phyloP scores from a whole-genome alignment of 179 eudicot species.

The Silene vulgaris region DNA sequence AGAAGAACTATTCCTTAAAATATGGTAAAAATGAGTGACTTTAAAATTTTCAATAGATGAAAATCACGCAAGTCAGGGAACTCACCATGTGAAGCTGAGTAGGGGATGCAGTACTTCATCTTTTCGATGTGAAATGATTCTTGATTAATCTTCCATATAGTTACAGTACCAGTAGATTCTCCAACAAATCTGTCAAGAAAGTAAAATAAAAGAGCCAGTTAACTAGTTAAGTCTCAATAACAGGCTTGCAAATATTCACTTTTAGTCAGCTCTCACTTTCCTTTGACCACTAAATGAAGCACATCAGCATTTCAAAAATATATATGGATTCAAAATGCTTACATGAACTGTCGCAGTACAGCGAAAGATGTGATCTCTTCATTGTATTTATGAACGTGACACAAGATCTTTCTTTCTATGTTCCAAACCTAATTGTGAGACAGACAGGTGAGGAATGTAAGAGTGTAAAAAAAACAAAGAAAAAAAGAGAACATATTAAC shows the following conservation, averaged over 20 bases:
- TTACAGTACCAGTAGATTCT: conserved; percentile 66
- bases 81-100: conserved; percentile 74
- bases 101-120: conserved; percentile 80
- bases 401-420: conserved; percentile 48
- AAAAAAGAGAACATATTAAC: conserved; percentile 6
- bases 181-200: conserved; percentile 60
- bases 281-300: conserved; percentile 2
- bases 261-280: background rate
- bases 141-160: conserved; percentile 58
- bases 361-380: conserved; percentile 65
- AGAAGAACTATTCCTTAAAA: background rate
- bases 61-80: background rate
- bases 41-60: background rate
- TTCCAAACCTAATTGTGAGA: conserved; percentile 69
- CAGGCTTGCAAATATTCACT: background rate
- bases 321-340: conserved; percentile 24
- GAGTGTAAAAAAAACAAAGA: background rate
- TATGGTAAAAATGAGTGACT: background rate
- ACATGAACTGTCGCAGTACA: conserved; percentile 66
- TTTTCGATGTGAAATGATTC: conserved; percentile 39
- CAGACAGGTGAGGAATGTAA: background rate
- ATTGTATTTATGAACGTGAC: conserved; percentile 45
- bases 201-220: background rate
- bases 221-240: background rate
- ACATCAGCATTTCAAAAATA: background rate